phyloP scores from a whole-genome alignment of 2,329 filamentous ascomycete genomes.

The Aspergillus candidus region DNA sequence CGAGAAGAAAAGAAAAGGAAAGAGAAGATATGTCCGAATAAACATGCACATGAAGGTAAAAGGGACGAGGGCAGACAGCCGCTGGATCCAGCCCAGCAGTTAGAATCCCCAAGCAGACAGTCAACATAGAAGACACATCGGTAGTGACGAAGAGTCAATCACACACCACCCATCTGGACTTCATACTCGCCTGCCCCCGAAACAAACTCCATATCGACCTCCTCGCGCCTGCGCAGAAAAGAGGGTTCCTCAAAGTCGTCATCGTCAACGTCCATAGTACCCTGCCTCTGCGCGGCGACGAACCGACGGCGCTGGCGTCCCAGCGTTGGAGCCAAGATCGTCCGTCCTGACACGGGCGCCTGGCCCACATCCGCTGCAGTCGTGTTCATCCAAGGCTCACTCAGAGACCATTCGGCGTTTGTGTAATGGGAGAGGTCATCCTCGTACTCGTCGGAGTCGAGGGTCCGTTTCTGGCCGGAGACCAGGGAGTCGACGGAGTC shows the following conservation, averaged over 20 bases:
- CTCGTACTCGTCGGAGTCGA: conserved; percentile 35
- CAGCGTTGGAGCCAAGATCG: conserved; percentile 30
- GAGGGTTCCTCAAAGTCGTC: conserved; percentile 43
- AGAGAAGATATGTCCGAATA: conserved; percentile 2
- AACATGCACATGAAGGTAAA: neutral
- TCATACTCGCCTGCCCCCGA: conserved; percentile 4
- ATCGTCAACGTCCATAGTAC: conserved; percentile 28
- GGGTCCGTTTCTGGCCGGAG: conserved; percentile 38
- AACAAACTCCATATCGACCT: conserved; percentile 29
- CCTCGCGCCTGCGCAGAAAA: conserved; percentile 39
- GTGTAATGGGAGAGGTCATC: conserved; percentile 18
- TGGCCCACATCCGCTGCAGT: neutral
- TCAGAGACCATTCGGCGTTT: conserved; percentile 8
- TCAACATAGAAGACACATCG: neutral
- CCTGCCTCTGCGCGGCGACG: conserved; percentile 9
- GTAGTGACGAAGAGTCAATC: neutral
- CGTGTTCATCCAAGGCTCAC: conserved; percentile 18
- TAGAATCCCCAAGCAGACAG: no score
- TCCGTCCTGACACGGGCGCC: conserved; percentile 21
- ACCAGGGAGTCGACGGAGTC: conserved; percentile 24
- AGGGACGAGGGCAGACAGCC: no score
- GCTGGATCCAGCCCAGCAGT: no score
- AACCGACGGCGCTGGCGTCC: conserved; percentile 24
- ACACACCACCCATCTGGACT: conserved; percentile 33
- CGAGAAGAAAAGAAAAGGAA: neutral